Conservation (phyloP, 2,329 filamentous ascomycete genomes). For the Trichoderma atrobrunneum region DNA sequence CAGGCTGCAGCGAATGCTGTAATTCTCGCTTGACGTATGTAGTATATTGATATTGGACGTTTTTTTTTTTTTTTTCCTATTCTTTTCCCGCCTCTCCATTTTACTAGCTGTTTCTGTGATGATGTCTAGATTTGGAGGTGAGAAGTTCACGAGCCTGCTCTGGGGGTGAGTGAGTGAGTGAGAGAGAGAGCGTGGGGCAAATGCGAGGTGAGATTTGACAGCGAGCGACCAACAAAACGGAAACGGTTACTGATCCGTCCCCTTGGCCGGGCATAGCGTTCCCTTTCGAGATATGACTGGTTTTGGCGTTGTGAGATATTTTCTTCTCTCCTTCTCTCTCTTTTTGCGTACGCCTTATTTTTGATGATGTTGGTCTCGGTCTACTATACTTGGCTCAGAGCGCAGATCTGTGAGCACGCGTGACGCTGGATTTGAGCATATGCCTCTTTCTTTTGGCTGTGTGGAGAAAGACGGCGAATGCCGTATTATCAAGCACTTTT, state of each 20-base stretch:
- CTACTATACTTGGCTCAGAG: background rate
- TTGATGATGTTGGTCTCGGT: background rate
- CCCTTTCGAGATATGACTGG: background rate
- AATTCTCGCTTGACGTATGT: background rate
- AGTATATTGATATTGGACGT: background rate
- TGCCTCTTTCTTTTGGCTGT: background rate
- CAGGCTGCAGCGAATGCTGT: background rate
- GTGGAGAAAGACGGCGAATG: background rate
- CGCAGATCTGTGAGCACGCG: background rate
- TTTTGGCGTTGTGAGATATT: background rate
- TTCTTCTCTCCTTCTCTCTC: background rate
- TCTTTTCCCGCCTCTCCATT: background rate
- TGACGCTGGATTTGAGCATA: background rate
- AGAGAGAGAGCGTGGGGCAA: background rate
- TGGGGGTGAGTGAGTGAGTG: background rate
- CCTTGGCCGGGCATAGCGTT: background rate
- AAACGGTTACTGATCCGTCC: background rate
- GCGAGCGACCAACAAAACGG: background rate
- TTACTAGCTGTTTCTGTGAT: background rate
- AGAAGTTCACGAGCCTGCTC: background rate
- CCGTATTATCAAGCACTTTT: background rate
- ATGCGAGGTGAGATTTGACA: background rate
- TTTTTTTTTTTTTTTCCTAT: background rate
- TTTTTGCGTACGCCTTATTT: background rate
- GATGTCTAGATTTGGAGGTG: background rate